Evolutionary conservation across 139 green algal species (phyloP).

Genomic region (Tetradesmus lagerheimii): DNA sequence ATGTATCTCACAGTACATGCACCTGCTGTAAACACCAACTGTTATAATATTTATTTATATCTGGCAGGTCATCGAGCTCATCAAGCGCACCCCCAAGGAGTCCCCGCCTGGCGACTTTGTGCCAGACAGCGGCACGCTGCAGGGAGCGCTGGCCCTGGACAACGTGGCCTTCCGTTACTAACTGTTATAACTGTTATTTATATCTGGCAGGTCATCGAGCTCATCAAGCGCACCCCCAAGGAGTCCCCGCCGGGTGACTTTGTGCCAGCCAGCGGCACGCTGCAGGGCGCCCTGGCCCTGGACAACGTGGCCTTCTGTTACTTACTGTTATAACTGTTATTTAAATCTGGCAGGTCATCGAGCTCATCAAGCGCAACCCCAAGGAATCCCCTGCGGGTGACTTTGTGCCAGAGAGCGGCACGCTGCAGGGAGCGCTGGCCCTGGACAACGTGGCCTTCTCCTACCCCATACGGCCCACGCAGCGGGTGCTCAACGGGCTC

Average conservation of each 20-base stretch:
- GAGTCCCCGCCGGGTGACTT: conserved; percentile 34
- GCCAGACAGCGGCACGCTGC: conserved; percentile 44
- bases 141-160: conserved; percentile 73
- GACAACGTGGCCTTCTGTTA: conserved; percentile 71
- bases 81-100: conserved; percentile 54
- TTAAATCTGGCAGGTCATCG: conserved; percentile 58
- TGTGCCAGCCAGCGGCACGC: conserved; percentile 38
- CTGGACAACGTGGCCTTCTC: too few species aligned
- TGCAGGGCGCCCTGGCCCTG: conserved; percentile 74
- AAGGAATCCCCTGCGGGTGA: conserved; percentile 10
- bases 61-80: conserved; percentile 65
- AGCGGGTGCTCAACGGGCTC: conserved; percentile 73
- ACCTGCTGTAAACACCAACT: too few species aligned
- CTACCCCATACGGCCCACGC: conserved; percentile 83
- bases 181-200: too few species aligned
- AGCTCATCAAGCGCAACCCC: conserved; percentile 63
- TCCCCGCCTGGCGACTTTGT: conserved; percentile 37
- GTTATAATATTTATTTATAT: too few species aligned
- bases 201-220: conserved; percentile 63
- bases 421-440: conserved; percentile 45
- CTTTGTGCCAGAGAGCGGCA: conserved; percentile 47
- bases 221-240: conserved; percentile 59
- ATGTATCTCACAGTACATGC: too few species aligned
- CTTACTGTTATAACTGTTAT: too few species aligned
- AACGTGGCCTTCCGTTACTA: too few species aligned